Evolutionary conservation across 768 basidiomycete species (phyloP).

Genomic region (Collybiopsis confluens): DNA sequence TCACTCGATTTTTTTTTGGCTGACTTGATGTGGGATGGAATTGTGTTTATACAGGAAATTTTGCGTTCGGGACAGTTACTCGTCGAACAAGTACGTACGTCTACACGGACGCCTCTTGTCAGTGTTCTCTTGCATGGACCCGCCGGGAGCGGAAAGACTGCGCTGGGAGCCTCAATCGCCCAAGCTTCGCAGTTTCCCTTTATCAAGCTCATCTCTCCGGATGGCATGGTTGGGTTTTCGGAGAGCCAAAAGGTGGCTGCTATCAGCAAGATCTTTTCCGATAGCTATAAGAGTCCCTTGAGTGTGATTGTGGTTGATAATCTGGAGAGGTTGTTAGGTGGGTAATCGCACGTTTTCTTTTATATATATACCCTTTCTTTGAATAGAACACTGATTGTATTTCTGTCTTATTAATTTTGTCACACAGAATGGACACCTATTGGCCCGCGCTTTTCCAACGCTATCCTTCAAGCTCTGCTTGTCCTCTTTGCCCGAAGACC

Average conservation of each 20-base stretch:
- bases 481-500: constrained; percentile 87
- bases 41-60: constrained; percentile 56
- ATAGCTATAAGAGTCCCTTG: constrained; percentile 95
- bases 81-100: constrained; percentile 90
- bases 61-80: constrained; percentile 83
- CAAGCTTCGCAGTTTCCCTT: constrained; percentile 94
- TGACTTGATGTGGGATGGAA: not conserved
- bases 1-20: no score
- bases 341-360: constrained; percentile 16
- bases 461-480: constrained; percentile 84
- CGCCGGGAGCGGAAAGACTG: constrained; percentile 91
- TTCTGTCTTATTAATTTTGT: no score
- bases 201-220: constrained; percentile 95
- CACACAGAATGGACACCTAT: constrained; percentile 89
- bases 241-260: constrained; percentile 88
- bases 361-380: no score
- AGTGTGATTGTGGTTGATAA: constrained; percentile 96
- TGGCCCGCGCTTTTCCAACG: constrained; percentile 94
- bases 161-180: constrained; percentile 90
- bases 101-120: constrained; percentile 87
- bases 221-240: constrained; percentile 95
- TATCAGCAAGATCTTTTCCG: constrained; percentile 88
- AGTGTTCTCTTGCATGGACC: constrained; percentile 87
- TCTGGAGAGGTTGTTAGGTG: constrained; percentile 88
- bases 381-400: no score